Percentiles rank a stretch among this genome's conserved stretches.
Conservation (phyloP, 352 stramenopile species). For the Phytophthora pluvialis region DNA sequence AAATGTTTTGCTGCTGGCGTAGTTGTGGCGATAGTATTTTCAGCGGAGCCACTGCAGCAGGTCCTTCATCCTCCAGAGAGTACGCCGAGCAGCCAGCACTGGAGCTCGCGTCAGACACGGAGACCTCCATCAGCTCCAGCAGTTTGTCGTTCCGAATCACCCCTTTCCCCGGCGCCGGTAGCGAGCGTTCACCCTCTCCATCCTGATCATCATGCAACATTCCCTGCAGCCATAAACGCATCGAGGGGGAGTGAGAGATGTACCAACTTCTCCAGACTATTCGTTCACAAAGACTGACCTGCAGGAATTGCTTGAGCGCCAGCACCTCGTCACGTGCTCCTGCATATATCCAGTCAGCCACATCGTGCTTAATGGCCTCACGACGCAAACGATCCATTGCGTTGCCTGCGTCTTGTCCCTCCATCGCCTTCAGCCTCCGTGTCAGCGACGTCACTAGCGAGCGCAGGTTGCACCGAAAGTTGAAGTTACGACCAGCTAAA, state of each 20-base stretch:
- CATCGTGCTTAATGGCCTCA: not conserved
- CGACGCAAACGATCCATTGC: not conserved
- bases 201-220: conserved; percentile 24
- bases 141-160: conserved; percentile 29
- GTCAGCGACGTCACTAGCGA: too few species aligned
- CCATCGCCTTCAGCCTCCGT: conserved; percentile 9
- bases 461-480: not conserved
- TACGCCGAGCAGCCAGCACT: conserved; percentile 18
- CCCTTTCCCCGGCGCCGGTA: conserved; percentile 2
- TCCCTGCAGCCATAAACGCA: conserved; percentile 6
- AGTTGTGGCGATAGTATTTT: conserved; percentile 5
- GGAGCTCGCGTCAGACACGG: conserved; percentile 21
- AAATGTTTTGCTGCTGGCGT: not conserved
- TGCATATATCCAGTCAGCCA: conserved; percentile 15
- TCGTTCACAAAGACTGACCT: conserved; percentile 14
- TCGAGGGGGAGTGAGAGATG: not conserved
- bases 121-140: conserved; percentile 27
- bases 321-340: conserved; percentile 65
- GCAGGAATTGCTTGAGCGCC: conserved; percentile 51
- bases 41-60: conserved; percentile 20
- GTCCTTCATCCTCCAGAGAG: conserved; percentile 17
- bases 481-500: conserved; percentile 36
- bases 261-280: not conserved
- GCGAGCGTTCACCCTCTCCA: not conserved
- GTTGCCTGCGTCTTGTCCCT: conserved; percentile 16